phyloP scores from a whole-genome alignment of 805 yeast species.

The Lipomyces yamanashiensis region DNA sequence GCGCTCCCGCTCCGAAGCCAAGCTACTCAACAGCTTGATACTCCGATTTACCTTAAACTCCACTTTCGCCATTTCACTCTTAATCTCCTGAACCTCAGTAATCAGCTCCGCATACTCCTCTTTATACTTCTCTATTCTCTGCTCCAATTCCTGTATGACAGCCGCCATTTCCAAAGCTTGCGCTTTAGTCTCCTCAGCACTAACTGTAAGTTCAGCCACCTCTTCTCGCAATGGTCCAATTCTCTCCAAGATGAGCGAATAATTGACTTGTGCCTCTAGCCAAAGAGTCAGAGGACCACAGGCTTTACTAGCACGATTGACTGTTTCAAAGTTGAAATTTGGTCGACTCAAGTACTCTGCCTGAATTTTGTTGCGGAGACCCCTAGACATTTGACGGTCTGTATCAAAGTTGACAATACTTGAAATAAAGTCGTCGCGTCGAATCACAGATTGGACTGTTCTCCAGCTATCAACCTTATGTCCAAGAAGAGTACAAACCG shows the following conservation, averaged over 20 bases:
- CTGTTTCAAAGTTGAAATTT: constrained; percentile 71
- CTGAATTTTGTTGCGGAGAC: constrained; percentile 62
- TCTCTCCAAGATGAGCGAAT: constrained; percentile 67
- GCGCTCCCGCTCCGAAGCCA: constrained; percentile 69
- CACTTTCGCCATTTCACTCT: constrained; percentile 68
- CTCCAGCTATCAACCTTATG: constrained; percentile 71
- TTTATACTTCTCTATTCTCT: constrained; percentile 70
- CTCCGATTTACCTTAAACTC: constrained; percentile 67
- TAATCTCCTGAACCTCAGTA: constrained; percentile 76
- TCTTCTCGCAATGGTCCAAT: constrained; percentile 77
- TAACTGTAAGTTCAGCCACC: constrained; percentile 61
- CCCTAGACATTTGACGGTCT: constrained; percentile 58
- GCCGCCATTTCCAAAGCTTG: constrained; percentile 76
- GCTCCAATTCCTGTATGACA: constrained; percentile 73
- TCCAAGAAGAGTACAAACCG: constrained; percentile 84
- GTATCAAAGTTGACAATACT: constrained; percentile 77
- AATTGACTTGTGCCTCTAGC: constrained; percentile 89
- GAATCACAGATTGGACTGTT: constrained; percentile 77
- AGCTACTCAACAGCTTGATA: constrained; percentile 60
- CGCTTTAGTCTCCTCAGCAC: constrained; percentile 64
- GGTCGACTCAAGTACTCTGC: constrained; percentile 62
- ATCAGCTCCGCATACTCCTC: constrained; percentile 72
- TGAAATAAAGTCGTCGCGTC: constrained; percentile 86
- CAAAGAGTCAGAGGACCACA: constrained; percentile 90
- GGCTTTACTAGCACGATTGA: constrained; percentile 88